Evolutionary conservation across 306 rosid genomes (phyloP).

Genomic region (Ochetophila trinervis): DNA sequence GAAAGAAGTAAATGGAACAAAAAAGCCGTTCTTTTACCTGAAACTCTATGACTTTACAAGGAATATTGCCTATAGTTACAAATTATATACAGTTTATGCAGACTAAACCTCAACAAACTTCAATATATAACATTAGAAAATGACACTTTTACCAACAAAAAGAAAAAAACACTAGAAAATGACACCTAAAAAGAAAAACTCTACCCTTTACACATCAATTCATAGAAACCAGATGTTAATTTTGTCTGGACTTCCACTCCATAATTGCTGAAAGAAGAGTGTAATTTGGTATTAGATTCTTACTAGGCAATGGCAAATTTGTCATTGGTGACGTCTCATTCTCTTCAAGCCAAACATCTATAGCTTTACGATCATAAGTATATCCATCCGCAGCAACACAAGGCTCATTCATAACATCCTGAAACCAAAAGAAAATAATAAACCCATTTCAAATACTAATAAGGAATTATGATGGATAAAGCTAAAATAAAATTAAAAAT

Average conservation of each 20-base stretch:
- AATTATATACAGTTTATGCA: background rate
- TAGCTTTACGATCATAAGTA: constrained; percentile 74
- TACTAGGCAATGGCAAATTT: constrained; percentile 59
- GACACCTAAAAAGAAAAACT: too few species aligned
- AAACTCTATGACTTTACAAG: too few species aligned
- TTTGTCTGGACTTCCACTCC: constrained; percentile 73
- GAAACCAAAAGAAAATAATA: constrained; percentile 20
- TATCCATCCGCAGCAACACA: constrained; percentile 97
- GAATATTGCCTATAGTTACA: background rate
- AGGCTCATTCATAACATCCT: constrained; percentile 93
- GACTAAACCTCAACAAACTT: background rate
- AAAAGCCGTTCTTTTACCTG: too few species aligned
- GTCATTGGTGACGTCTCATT: constrained; percentile 78
- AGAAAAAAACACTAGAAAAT: background rate
- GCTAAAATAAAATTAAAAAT: too few species aligned
- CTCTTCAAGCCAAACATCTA: constrained; percentile 65
- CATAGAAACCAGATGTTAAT: background rate
- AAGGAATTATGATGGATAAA: too few species aligned
- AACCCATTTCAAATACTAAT: background rate
- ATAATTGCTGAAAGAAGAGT: constrained; percentile 83
- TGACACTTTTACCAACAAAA: background rate
- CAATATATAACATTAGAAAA: constrained; percentile 3
- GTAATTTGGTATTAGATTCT: constrained; percentile 68
- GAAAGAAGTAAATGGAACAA: too few species aligned
- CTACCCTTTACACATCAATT: too few species aligned